Base-by-base conservation (phyloP, 108 stramenopile species). In the Skeletonema costatum region DNA sequence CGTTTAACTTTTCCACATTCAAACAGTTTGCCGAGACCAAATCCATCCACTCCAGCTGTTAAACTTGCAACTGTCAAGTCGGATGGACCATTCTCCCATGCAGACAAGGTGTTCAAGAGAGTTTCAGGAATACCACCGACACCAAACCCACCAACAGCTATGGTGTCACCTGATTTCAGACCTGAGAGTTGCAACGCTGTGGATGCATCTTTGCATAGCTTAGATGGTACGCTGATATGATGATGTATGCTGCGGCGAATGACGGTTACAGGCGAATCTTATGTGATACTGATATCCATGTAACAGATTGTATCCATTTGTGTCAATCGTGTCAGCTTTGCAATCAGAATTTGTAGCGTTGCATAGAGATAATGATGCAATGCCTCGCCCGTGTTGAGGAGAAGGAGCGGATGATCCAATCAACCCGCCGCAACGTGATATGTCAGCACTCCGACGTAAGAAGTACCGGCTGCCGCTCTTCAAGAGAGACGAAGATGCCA, bases 1-100 rank as follows among this genome's bases (percentile, higher is more conserved):
- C 92, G 82, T 73, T 95, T 93, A 21, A 98, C 91, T 66, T 93
- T 93, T 39, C 85, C 84, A 19, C 92, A 78, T 82, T 92, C 88
- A 31, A 96, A 77, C 66, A 98, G 66, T 41, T 74, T 80, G 30
- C 97, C 95, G 9, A 96, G 69, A 38, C 94, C 97, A 58, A 82
- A 81, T 12, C 85, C 85, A 73, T 96, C 97, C 25, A 89, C 85
- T 10, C 97, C 96, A 11, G 88, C 97, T 11, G 94, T 96, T 74
- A 96, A 80, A 48, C 90, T 87, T 16, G 90, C 95, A 21, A 94
- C 87, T 3, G 92, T 96, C 76, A 98, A 80, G 56, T 89, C 82
- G 14, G 77, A 66, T 14, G 87, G 73, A 14, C 89, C 87, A 38
- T 58, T 60, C 12, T 65, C 48, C 66, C 63, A 38, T 68, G 65